A percentile compares a stretch with the other conserved stretches of the same genome.
phyloP scores from a whole-genome alignment of 2,329 filamentous ascomycete species.

The Trichoderma oligosporum region DNA sequence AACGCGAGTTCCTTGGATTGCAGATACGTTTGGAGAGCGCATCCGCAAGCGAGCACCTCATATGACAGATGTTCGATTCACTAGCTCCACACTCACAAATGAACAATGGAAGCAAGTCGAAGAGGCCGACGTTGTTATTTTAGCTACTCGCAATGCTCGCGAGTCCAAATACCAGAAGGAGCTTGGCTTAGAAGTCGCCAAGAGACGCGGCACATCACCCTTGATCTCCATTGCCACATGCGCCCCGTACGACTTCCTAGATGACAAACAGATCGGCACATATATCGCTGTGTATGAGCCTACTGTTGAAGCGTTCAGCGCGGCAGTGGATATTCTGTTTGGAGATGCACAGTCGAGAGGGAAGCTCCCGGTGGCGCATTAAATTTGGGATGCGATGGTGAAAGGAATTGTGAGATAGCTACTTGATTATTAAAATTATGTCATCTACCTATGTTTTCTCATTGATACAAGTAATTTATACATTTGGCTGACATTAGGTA shows the following conservation, averaged over 20 bases:
- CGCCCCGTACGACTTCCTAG: conserved; percentile 28
- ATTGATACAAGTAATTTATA: no score
- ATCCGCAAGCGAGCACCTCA: conserved; percentile 20
- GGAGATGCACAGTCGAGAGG: conserved; percentile 21
- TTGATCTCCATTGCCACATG: conserved; percentile 27
- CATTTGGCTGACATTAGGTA: no score
- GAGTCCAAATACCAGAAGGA: conserved; percentile 26
- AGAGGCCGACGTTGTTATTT: conserved; percentile 24
- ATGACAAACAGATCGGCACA: conserved; percentile 23
- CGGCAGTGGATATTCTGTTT: conserved; percentile 25
- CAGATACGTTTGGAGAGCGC: conserved; percentile 24
- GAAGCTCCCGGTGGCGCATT: conserved; percentile 21
- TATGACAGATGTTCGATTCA: conserved; percentile 25
- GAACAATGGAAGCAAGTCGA: conserved; percentile 25
- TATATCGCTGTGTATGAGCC: conserved; percentile 28
- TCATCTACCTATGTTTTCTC: neutral
- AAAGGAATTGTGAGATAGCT: neutral
- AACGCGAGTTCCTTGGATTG: conserved; percentile 28
- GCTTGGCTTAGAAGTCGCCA: conserved; percentile 23
- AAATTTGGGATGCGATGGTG: neutral
- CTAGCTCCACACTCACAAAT: conserved; percentile 18
- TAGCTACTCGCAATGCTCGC: conserved; percentile 27
- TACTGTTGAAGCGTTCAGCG: conserved; percentile 26
- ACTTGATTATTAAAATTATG: neutral
- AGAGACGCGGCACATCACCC: conserved; percentile 16